Base-by-base conservation (phyloP, 2,329 filamentous ascomycete genomes). In the Emergomyces africanus region DNA sequence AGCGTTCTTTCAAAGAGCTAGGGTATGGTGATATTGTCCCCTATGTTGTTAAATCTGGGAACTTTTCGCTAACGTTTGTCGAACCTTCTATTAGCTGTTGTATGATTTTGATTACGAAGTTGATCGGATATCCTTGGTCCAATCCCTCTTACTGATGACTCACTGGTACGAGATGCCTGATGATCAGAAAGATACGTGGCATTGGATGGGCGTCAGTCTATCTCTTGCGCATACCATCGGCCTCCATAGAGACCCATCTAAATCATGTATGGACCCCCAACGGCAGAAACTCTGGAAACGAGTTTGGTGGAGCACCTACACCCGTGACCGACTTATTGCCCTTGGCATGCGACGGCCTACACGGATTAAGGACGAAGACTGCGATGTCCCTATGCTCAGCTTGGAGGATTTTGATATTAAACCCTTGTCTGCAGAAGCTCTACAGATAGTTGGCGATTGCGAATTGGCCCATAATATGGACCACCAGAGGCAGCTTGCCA, bases 131-230 rank as follows among this genome's bases (percentile, higher is more conserved):
- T 84, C 90, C 23, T 81, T 96, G 28, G 90, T 96, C 18, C 92
- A 96, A 73, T 87, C 89, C 4, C 79, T 96, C 25, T 79, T 96
- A 28, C 80, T 96, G 61, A 91, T 96, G 88, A 96, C 91, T 3
- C 96, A 95, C 72, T 97, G 92, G 88, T 96, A 96, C 71, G 91
- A 96, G 74, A 95, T 90, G 14, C 91, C 91, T 0, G 90, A 96
- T 73, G 92, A 96, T 71, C 90, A 96, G 70, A 96, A 96, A 73
- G 92, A 96, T 71, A 96, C 91, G 51, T 96, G 92, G 89, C 91
- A 96, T 70, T 96, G 91, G 92, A 95, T 96, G 89, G 92, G 92
- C 20, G 89, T 96, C 42, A 92, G 91, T 48, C 89, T 95, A 61
- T 96, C 91, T 14, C 78, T 96, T 53, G 91, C 90, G 57, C 90